Conservation (phyloP, 768 basidiomycete species). For the Exidia glandulosa region DNA sequence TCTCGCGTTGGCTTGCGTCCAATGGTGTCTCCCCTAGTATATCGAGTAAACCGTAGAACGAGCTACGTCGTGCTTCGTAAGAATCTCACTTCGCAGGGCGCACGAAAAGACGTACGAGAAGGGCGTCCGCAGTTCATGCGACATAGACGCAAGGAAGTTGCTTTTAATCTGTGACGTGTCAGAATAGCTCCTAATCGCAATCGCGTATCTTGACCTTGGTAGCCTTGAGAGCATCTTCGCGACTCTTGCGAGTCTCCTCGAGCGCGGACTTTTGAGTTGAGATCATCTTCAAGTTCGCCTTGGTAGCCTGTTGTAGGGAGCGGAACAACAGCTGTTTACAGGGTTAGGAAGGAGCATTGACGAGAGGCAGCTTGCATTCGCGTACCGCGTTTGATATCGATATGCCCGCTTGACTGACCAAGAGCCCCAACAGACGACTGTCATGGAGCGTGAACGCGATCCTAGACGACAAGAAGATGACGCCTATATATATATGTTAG, state of each 20-base stretch:
- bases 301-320: conserved; percentile 61
- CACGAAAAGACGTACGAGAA: conserved; percentile 39
- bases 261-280: conserved; percentile 57
- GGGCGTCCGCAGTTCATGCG: conserved; percentile 65
- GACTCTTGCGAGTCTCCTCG: conserved; percentile 56
- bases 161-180: conserved; percentile 48
- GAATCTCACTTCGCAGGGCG: background rate
- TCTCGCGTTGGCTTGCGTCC: conserved; percentile 57
- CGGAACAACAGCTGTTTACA: conserved; percentile 41
- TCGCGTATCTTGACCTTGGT: conserved; percentile 41
- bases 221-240: conserved; percentile 63
- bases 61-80: conserved; percentile 25
- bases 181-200: background rate
- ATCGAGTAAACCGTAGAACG: conserved; percentile 67
- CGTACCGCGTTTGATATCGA: conserved; percentile 59
- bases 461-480: conserved; percentile 55
- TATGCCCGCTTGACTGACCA: conserved; percentile 66
- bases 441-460: conserved; percentile 52
- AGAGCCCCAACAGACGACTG: conserved; percentile 48
- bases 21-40: conserved; percentile 63
- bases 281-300: conserved; percentile 70
- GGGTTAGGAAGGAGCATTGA: background rate
- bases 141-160: conserved; percentile 69
- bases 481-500: background rate
- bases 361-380: background rate